These are phyloP conservation scores for Euclidium syriacum DNA, from an alignment of 345 rosid species.

Conservation along the genomic window DNA sequence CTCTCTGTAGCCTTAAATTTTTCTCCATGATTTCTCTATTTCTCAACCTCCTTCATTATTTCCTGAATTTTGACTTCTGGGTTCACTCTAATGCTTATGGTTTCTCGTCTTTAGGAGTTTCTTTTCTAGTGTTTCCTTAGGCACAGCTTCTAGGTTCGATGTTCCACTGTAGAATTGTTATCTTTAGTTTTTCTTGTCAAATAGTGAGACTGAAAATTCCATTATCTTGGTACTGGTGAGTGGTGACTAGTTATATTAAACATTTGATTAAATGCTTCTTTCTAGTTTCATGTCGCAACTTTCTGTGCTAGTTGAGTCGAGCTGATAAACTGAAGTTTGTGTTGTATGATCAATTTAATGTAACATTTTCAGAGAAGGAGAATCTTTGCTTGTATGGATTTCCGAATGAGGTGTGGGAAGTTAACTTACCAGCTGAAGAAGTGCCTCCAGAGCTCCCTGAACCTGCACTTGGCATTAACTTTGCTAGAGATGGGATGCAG, in stretches of 20 bases:
- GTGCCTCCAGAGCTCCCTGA: constrained; percentile 93
- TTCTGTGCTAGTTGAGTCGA: not conserved
- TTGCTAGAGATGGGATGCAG: constrained; percentile 81
- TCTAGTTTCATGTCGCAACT: not conserved
- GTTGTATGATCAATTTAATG: not conserved
- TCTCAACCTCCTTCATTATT: constrained; percentile 4
- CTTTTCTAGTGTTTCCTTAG: not conserved
- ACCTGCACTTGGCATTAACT: constrained; percentile 86
- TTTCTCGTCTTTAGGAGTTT: not conserved
- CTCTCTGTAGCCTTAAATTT: not conserved
- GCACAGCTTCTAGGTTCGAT: not conserved
- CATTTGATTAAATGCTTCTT: not conserved
- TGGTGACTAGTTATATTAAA: not conserved
- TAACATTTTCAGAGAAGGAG: constrained; percentile 61
- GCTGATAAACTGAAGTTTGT: constrained; percentile 8
- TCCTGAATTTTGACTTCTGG: not conserved
- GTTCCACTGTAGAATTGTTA: not conserved
- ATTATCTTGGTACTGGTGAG: not conserved
- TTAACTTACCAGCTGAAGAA: constrained; percentile 81
- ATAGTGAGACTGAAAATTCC: not conserved
- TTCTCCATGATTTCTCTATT: not conserved
- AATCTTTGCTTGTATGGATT: constrained; percentile 80
- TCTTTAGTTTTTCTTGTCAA: not conserved
- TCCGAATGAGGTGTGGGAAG: constrained; percentile 80
- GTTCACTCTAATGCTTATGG: not conserved